These are phyloP conservation scores for Pulveroboletus sp. DNA, from an alignment of 768 basidiomycete species.

Conservation along the genomic window DNA sequence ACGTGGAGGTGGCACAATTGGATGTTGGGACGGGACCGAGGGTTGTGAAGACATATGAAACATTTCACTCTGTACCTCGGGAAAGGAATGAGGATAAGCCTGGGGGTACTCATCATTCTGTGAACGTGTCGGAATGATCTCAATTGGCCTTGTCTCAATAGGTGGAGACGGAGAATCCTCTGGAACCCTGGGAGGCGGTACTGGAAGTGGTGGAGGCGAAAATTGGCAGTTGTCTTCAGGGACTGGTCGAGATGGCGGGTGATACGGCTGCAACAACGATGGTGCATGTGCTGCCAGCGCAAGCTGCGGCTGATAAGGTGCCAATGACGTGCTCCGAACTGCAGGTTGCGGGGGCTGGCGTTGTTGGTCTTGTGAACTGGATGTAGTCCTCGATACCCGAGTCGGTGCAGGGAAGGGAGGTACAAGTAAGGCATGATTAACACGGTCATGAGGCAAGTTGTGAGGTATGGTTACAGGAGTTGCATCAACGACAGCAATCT, in stretches of 20 bases:
- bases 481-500: conserved; percentile 30
- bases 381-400: conserved; percentile 20
- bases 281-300: conserved; percentile 9
- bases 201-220: conserved; percentile 28
- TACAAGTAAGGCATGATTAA: conserved; percentile 23
- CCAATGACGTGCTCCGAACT: conserved; percentile 3
- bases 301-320: conserved; percentile 16
- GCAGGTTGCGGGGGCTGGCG: conserved; percentile 10
- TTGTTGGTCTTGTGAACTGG: conserved; percentile 21
- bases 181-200: conserved; percentile 25
- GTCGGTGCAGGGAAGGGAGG: conserved; percentile 28
- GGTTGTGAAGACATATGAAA: conserved; percentile 16
- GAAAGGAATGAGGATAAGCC: not conserved
- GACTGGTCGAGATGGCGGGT: conserved; percentile 16
- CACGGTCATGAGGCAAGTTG: conserved; percentile 22
- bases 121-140: conserved; percentile 22
- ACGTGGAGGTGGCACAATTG: not conserved
- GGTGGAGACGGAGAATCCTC: conserved; percentile 19
- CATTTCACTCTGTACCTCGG: conserved; percentile 22
- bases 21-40: not conserved
- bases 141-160: conserved; percentile 23
- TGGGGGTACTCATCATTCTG: conserved; percentile 4
- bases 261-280: conserved; percentile 24
- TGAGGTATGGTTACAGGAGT: conserved; percentile 19
- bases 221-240: conserved; percentile 16